phyloP scores from a whole-genome alignment of 2,329 filamentous ascomycete genomes.

The Cadophora luteo-olivacea region DNA sequence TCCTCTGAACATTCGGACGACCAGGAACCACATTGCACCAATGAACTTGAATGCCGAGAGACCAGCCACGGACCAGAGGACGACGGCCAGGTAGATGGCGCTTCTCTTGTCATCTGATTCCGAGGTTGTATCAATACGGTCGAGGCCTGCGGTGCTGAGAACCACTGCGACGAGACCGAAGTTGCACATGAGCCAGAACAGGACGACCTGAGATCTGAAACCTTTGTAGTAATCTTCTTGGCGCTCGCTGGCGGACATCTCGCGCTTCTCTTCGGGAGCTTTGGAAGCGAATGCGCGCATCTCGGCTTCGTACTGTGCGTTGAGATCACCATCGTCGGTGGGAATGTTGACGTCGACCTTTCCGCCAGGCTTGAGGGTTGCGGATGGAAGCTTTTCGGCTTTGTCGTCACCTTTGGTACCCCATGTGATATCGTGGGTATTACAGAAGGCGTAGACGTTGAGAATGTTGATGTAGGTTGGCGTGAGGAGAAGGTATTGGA shows the following conservation, averaged over 20 bases:
- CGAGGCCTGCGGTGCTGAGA: conserved; percentile 82
- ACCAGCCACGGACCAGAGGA: conserved; percentile 47
- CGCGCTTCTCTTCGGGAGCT: conserved; percentile 72
- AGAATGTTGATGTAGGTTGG: conserved; percentile 98
- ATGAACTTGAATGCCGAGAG: conserved; percentile 45
- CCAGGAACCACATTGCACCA: conserved; percentile 63
- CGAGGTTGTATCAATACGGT: conserved; percentile 73
- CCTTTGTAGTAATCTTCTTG: conserved; percentile 99
- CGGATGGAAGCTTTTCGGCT: conserved; percentile 85
- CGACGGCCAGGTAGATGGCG: conserved; percentile 45
- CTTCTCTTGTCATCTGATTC: conserved; percentile 62
- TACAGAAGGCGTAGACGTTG: conserved; percentile 99
- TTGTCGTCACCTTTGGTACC: conserved; percentile 98
- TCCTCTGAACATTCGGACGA: conserved; percentile 83
- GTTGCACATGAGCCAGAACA: conserved; percentile 97
- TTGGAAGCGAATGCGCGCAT: conserved; percentile 77
- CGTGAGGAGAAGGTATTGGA: conserved; percentile 93
- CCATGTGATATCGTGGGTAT: conserved; percentile 97
- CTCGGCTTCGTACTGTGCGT: conserved; percentile 92
- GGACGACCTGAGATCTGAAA: conserved; percentile 88
- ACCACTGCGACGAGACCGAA: conserved; percentile 87
- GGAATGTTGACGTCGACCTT: conserved; percentile 89
- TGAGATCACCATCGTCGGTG: conserved; percentile 92
- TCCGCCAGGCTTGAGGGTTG: conserved; percentile 89
- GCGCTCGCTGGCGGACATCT: conserved; percentile 68